Conservation (phyloP, 2,329 filamentous ascomycete species). For the Xylaria sp. region DNA sequence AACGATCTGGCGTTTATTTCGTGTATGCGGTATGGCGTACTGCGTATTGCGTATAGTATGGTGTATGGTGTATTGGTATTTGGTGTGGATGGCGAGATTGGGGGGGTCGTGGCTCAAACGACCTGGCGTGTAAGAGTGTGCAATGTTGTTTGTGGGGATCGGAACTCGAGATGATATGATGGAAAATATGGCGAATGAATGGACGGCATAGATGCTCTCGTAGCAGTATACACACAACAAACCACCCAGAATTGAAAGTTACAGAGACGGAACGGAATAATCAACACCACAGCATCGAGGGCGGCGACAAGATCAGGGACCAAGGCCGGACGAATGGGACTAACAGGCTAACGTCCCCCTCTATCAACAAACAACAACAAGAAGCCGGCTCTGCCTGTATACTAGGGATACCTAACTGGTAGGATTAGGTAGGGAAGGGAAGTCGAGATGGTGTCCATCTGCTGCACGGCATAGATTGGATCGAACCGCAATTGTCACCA, state of each 20-base stretch:
- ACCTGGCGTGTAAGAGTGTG: slow-evolving; percentile 42
- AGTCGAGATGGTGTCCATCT: slow-evolving; percentile 18
- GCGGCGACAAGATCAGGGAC: slow-evolving; percentile 34
- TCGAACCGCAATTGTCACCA: slow-evolving; percentile 6
- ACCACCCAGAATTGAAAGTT: slow-evolving; percentile 22
- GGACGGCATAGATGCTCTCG: slow-evolving; percentile 40
- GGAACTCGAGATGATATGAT: slow-evolving; percentile 3
- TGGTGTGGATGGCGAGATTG: slow-evolving; percentile 34
- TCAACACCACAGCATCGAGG: slow-evolving; percentile 20
- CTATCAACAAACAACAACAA: no score
- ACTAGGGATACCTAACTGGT: slow-evolving; percentile 7
- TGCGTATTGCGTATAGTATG: not conserved
- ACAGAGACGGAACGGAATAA: slow-evolving; percentile 24
- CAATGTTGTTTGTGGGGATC: slow-evolving; percentile 15
- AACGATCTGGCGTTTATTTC: slow-evolving; percentile 20
- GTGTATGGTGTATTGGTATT: slow-evolving; percentile 32
- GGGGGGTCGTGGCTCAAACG: slow-evolving; percentile 45
- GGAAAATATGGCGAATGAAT: slow-evolving; percentile 34
- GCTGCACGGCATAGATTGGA: slow-evolving; percentile 1
- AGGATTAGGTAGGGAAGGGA: slow-evolving; percentile 17
- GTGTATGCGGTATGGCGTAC: slow-evolving; percentile 12
- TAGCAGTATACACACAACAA: slow-evolving; percentile 35
- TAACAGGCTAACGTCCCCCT: not conserved
- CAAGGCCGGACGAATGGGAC: not conserved
- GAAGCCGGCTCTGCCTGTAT: slow-evolving; percentile 1